phyloP scores from a whole-genome alignment of 1,284 basidiomycete genomes.

The Kalmanozyma brasiliensis region DNA sequence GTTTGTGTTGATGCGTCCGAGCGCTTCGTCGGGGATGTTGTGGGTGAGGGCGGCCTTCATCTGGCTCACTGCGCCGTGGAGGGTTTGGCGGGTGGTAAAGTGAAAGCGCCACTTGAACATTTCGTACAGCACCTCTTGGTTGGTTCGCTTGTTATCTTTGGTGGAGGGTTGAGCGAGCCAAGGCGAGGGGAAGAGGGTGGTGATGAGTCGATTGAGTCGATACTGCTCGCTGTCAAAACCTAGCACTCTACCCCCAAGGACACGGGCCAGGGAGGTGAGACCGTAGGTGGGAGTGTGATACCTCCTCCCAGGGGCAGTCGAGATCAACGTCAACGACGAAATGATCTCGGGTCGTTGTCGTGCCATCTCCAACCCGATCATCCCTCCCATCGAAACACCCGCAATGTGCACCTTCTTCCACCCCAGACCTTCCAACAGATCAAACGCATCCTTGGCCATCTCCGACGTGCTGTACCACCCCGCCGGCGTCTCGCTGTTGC shows the following conservation, averaged over 20 bases:
- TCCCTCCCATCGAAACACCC: slow-evolving; percentile 83
- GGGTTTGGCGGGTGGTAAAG: slow-evolving; percentile 74
- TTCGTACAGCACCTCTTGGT: slow-evolving; percentile 47
- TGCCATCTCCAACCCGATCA: slow-evolving; percentile 75
- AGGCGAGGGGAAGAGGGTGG: slow-evolving; percentile 76
- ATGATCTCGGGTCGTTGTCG: slow-evolving; percentile 38
- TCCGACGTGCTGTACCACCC: slow-evolving; percentile 72
- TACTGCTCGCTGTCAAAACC: slow-evolving; percentile 72
- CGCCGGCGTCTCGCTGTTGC: slow-evolving; percentile 77
- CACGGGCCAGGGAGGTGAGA: slow-evolving; percentile 68
- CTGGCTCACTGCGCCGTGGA: slow-evolving; percentile 78
- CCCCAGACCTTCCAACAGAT: slow-evolving; percentile 75
- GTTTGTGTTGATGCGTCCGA: slow-evolving; percentile 73
- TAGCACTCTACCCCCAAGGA: slow-evolving; percentile 69
- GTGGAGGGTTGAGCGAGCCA: slow-evolving; percentile 70
- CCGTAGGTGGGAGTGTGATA: slow-evolving; percentile 41
- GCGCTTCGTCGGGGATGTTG: slow-evolving; percentile 73
- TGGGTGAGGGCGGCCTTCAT: slow-evolving; percentile 80
- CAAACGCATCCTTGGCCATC: slow-evolving; percentile 81
- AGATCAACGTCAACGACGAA: slow-evolving; percentile 53
- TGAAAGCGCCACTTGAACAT: slow-evolving; percentile 73
- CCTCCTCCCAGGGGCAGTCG: slow-evolving; percentile 56
- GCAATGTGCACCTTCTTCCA: slow-evolving; percentile 82
- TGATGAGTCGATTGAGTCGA: slow-evolving; percentile 73
- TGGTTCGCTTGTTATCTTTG: slow-evolving; percentile 37